Percentiles rank a stretch among this genome's conserved stretches.
phyloP scores from a whole-genome alignment of 805 yeast species.

The Phaffomyces thermotolerans region DNA sequence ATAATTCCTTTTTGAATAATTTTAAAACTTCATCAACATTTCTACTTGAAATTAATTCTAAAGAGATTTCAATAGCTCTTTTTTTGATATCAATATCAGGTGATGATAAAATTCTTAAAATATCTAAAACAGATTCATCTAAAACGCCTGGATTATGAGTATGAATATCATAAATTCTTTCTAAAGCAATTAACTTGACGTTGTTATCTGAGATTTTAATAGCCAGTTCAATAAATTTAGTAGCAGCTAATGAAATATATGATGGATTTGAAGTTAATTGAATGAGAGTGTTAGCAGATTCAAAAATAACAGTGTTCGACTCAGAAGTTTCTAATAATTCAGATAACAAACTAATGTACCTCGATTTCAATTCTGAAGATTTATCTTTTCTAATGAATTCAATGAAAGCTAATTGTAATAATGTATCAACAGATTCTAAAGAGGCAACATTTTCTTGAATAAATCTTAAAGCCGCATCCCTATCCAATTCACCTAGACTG shows the following conservation, averaged over 20 bases:
- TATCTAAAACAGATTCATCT: slow-evolving; percentile 78
- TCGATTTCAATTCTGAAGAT: slow-evolving; percentile 56
- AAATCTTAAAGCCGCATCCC: slow-evolving; percentile 78
- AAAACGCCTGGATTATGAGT: slow-evolving; percentile 71
- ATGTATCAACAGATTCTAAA: slow-evolving; percentile 65
- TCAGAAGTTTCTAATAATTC: slow-evolving; percentile 60
- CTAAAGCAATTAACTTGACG: slow-evolving; percentile 86
- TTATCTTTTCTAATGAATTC: slow-evolving; percentile 83
- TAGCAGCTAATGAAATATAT: slow-evolving; percentile 70
- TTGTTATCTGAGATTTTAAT: slow-evolving; percentile 92
- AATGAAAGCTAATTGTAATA: slow-evolving; percentile 81
- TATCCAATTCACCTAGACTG: slow-evolving; percentile 71
- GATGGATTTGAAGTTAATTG: slow-evolving; percentile 54
- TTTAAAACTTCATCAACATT: slow-evolving; percentile 93
- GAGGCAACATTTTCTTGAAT: slow-evolving; percentile 61
- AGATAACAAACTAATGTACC: slow-evolving; percentile 64
- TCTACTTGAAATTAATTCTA: slow-evolving; percentile 73
- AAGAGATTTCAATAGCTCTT: slow-evolving; percentile 79
- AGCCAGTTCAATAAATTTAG: slow-evolving; percentile 81
- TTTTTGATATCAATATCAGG: slow-evolving; percentile 88
- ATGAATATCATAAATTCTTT: slow-evolving; percentile 73
- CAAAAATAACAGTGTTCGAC: slow-evolving; percentile 72
- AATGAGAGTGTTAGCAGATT: slow-evolving; percentile 80
- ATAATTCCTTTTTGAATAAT: slow-evolving; percentile 84
- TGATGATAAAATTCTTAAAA: slow-evolving; percentile 76